Evolutionary conservation across 163 green algal genomes (phyloP), one percentile per base, ranked within the genome.

Genomic region (Prototheca stagnorum): DNA sequence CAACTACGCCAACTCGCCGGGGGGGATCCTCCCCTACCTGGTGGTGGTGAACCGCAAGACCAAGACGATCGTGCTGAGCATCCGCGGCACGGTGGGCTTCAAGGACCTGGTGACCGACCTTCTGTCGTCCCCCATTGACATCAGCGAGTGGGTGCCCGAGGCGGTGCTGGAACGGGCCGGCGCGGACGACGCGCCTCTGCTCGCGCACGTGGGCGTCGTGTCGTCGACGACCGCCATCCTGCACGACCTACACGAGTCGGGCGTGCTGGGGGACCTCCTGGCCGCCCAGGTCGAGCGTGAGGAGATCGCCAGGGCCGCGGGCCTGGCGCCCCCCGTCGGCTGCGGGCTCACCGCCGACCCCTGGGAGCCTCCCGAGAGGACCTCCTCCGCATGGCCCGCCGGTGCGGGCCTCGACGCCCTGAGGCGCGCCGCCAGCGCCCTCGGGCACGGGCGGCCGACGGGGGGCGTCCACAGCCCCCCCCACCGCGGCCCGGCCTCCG

Each of bases 1-100:
- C 40, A 33, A 21, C 8, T 28, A 49, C 61, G 8, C 54, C 34
- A 53, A 53, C 21, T 11, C 17, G 40, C 40, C 15, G 25, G 54
- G 54, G 29, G 61, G 61, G 35, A 41, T 67, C 33, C 44, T 78
- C 45, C 68, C 68, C 15, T 78, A 78, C 54, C 44, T 73, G 39
- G 54, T 78, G 34, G 54, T 59, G 24, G 39, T 75, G 37, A 47
- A 78, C 48, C 45, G 51, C 19, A 33, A 44, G 20, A 42, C 35
- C 36, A 61, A 64, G 35, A 35, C 51, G 23, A 45, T 78, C 16
- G 58, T 78, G 7, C 35, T 78, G 24, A 51, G 62, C 1, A 51
- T 78, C 15, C 46, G 69, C 12, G 69, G 69, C 48, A 78, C 65
- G 54, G 60, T 57, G 31, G 51, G 27, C 53, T 47, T 65, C 49